Evolutionary conservation across 163 green algal genomes (phyloP), one percentile per base, ranked within the genome.

Genomic region (Scenedesmus sp.): DNA sequence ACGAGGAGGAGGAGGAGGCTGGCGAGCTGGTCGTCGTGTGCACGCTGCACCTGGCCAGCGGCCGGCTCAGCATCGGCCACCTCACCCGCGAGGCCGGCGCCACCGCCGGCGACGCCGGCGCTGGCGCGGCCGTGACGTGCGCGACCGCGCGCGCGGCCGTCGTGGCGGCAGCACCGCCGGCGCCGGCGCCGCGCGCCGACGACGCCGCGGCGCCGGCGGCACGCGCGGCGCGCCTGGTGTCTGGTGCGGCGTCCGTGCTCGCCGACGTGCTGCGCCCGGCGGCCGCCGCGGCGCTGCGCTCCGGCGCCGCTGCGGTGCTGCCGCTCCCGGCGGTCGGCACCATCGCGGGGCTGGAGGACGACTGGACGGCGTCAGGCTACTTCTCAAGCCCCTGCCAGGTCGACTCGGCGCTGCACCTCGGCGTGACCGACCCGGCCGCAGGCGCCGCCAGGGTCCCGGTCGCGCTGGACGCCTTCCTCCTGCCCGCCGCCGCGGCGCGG

Each of bases 341-440:
- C 15, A 33, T 75, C n/a, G 56, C 42, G 3, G 33, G n/a, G 2
- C 36, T 67, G 28, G 28, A 33, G 20, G 69, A 76, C 17, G 56
- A 70, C 48, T 80, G 69, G 69, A 29, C 56, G 18, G 11, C 60
- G 18, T 75, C 47, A 31, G 75, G 83, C 26, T 86, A 85, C 80
- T 70, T 85, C 22, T 62, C 62, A 6, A 45, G 81, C 20, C 88
- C 91, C 11, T 84, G 81, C 4, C 71, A 88, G 34, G 63, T 87
- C n/a, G 91, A 95, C 72, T 83, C 81, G 51, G 83, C 83, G 20
- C 82, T 96, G 13, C 91, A 96, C 70, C 83, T 96, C 14, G 91
- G 91, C 4, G 91, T 93, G 29, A 63, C 84, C 1, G 39, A 79
- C 13, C 89, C 88, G 6, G 82, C 69, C 22, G 78, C 70, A 33